Conservation (phyloP, 345 rosid species). For the Brassica nigra region DNA sequence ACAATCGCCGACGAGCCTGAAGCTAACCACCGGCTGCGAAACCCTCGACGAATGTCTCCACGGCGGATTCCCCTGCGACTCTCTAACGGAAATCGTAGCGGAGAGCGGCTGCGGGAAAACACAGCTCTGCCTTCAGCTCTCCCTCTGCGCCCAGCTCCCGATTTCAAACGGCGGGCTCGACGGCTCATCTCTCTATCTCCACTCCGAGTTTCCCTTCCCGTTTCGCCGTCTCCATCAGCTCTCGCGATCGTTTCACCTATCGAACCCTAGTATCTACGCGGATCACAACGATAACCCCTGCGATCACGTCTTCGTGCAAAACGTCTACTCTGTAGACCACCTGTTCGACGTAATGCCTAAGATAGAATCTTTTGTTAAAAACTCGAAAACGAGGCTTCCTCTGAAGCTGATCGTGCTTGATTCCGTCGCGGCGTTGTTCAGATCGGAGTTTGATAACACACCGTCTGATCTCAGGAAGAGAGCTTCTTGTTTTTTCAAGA, state of each 20-base stretch:
- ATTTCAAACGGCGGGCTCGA: slow-evolving; percentile 69
- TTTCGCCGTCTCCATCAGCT: slow-evolving; percentile 75
- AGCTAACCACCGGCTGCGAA: slow-evolving; percentile 70
- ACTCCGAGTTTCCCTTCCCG: slow-evolving; percentile 79
- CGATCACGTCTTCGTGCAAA: slow-evolving; percentile 60
- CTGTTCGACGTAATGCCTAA: slow-evolving; percentile 74
- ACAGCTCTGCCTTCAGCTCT: slow-evolving; percentile 84
- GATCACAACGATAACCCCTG: slow-evolving; percentile 48
- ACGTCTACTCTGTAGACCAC: slow-evolving; percentile 63
- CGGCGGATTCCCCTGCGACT: slow-evolving; percentile 79
- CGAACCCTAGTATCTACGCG: slow-evolving; percentile 38
- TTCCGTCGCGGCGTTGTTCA: slow-evolving; percentile 81
- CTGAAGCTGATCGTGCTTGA: slow-evolving; percentile 77
- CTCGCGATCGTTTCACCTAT: slow-evolving; percentile 44
- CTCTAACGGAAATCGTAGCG: slow-evolving; percentile 78
- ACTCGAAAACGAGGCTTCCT: slow-evolving; percentile 50
- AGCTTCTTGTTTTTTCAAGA: slow-evolving; percentile 72
- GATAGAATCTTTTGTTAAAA: slow-evolving; percentile 51
- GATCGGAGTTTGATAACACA: slow-evolving; percentile 84
- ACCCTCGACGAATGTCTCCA: slow-evolving; percentile 58
- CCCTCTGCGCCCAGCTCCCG: slow-evolving; percentile 78
- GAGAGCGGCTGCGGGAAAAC: slow-evolving; percentile 91
- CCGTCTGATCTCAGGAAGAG: slow-evolving; percentile 64
- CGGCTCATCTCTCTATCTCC: slow-evolving; percentile 74
- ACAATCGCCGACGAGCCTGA: slow-evolving; percentile 37